Evolutionary conservation across 805 yeast species (phyloP).

Genomic region (Candida dendrica): DNA sequence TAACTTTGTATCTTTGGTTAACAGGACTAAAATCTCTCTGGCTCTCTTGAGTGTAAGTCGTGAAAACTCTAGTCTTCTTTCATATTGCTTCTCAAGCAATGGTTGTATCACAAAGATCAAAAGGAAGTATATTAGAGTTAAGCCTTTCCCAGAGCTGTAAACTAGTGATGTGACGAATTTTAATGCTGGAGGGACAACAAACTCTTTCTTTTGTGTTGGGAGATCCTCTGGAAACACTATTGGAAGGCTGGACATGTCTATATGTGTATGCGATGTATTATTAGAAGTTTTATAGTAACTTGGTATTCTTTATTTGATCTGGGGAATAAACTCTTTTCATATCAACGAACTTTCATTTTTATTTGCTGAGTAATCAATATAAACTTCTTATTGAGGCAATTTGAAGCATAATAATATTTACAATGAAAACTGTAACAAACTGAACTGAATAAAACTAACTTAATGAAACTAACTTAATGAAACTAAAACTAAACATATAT

Average conservation of each 20-base stretch:
- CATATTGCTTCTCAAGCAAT: slow-evolving; percentile 27
- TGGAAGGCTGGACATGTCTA: not conserved
- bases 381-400: too few relatives aligned
- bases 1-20: slow-evolving; percentile 23
- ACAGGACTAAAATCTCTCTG: slow-evolving; percentile 20
- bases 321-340: not conserved
- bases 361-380: not conserved
- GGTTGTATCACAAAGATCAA: slow-evolving; percentile 34
- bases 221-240: slow-evolving; percentile 18
- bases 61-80: slow-evolving; percentile 30
- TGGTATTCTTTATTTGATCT: too few relatives aligned
- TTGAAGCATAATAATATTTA: too few relatives aligned
- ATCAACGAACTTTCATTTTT: not conserved
- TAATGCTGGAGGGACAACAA: slow-evolving; percentile 16
- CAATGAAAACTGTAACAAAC: too few relatives aligned
- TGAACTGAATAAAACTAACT: too few relatives aligned
- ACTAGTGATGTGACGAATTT: slow-evolving; percentile 21
- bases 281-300: too few relatives aligned
- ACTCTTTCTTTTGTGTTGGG: slow-evolving; percentile 1
- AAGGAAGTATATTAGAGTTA: slow-evolving; percentile 23
- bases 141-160: slow-evolving; percentile 27
- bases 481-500: not conserved
- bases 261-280: too few relatives aligned
- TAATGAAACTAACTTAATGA: too few relatives aligned
- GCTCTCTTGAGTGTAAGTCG: slow-evolving; percentile 21